phyloP scores from a whole-genome alignment of 2,329 filamentous ascomycete genomes.

The Penicillium hesseltinei region DNA sequence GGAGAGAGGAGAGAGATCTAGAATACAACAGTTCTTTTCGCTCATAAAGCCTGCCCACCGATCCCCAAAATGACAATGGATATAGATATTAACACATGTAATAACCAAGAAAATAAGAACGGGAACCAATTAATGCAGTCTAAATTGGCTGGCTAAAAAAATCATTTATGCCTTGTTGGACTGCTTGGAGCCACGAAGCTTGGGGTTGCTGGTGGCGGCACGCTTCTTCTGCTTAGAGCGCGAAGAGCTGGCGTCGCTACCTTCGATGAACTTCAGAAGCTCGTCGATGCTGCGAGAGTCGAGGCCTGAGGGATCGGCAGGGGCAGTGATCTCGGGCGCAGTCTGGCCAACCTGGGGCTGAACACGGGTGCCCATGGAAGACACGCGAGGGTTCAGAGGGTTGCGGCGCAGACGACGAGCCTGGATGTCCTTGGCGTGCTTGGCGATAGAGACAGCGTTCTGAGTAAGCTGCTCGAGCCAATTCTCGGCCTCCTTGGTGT shows the following conservation, averaged over 20 bases:
- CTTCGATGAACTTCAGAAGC: conserved; percentile 91
- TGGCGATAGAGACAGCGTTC: conserved; percentile 90
- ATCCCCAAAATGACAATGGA: conserved; percentile 25
- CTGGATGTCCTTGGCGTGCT: conserved; percentile 85
- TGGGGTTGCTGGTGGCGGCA: conserved; percentile 43
- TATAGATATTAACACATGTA: conserved; percentile 28
- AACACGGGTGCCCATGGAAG: conserved; percentile 55
- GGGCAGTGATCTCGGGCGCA: conserved; percentile 49
- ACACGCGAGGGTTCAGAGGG: conserved; percentile 62
- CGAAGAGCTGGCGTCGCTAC: conserved; percentile 47
- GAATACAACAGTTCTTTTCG: conserved; percentile 27
- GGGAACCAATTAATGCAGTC: conserved; percentile 8
- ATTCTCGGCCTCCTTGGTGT: conserved; percentile 95
- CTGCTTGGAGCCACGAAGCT: conserved; percentile 45
- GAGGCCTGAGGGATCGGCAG: conserved; percentile 46
- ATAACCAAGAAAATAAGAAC: conserved; percentile 25
- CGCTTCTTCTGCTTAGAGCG: conserved; percentile 48
- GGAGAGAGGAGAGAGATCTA: conserved; percentile 41
- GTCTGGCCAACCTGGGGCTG: conserved; percentile 64
- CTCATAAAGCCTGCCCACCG: conserved; percentile 30
- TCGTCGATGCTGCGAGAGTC: conserved; percentile 89
- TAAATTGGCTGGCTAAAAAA: conserved; percentile 11
- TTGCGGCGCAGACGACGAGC: conserved; percentile 70
- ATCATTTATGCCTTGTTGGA: conserved; percentile 32
- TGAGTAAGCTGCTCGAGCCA: conserved; percentile 96